Conservation (phyloP, 352 stramenopile species). For the Pythium oligandrum region DNA sequence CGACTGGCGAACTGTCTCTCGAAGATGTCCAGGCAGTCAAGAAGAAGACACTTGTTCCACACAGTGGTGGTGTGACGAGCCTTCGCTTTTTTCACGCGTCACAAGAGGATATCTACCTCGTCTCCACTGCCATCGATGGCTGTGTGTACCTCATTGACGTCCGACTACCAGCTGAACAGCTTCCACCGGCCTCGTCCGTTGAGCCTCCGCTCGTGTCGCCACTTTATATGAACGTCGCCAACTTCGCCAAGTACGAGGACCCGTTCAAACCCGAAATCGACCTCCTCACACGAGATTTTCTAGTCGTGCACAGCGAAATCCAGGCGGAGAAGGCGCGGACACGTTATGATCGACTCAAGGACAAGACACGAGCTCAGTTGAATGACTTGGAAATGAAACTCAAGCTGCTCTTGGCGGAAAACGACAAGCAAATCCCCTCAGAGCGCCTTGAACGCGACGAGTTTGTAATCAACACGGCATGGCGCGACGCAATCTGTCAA, state of each 20-base stretch:
- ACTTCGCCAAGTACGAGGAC: conserved; percentile 67
- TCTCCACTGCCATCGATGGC: conserved; percentile 60
- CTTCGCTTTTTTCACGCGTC: conserved; percentile 40
- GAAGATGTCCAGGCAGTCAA: conserved; percentile 64
- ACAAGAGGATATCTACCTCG: conserved; percentile 30
- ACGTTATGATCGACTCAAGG: conserved; percentile 63
- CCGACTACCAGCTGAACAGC: conserved; percentile 27
- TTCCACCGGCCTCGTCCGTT: conserved; percentile 3
- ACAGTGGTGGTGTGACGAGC: conserved; percentile 51
- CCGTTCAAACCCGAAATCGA: conserved; percentile 49
- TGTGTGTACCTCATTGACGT: conserved; percentile 68
- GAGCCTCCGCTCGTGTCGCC: conserved; percentile 31
- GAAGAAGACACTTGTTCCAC: conserved; percentile 57
- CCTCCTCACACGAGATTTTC: conserved; percentile 31
- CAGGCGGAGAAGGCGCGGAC: conserved; percentile 35
- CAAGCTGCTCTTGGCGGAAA: conserved; percentile 62
- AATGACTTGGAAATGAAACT: conserved; percentile 65
- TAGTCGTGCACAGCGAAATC: conserved; percentile 30
- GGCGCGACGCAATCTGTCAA: conserved; percentile 46
- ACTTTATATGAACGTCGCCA: conserved; percentile 56
- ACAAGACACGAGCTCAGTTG: conserved; percentile 54
- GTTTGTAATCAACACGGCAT: conserved; percentile 87
- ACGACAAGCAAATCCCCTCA: conserved; percentile 52
- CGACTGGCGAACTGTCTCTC: conserved; percentile 27
- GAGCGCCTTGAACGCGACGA: conserved; percentile 80